Base-by-base conservation (phyloP, 1,284 basidiomycete species). In the Anthracocystis panici-leucophaei region DNA sequence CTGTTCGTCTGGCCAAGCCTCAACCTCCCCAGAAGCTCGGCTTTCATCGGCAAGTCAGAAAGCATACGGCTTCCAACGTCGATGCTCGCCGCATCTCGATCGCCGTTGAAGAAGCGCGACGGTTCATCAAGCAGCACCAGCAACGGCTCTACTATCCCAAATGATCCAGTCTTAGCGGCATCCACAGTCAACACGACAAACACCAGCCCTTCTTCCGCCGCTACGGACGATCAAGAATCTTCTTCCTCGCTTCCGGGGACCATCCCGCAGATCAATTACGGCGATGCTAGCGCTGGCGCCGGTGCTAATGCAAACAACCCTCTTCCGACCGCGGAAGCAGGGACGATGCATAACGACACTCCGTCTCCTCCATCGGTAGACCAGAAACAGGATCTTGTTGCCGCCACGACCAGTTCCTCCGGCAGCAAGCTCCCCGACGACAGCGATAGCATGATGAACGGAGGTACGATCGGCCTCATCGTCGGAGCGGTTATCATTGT, bases 291-390 rank as follows among this genome's bases (percentile, higher is more conserved):
- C 35, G 35, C 35, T 38, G 14, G 35, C 16, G 27, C 27, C 27
- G 27, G n/a, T n/a, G 51, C 42, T 5, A 11, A n/a, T 5, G 2
- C 40, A 8, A 31, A 23, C 21, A 18, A 40, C 12, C 18, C 55
- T 6, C 20, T 33, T 41, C 2, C 38, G 9, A 16, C 18, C 9
- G 18, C 33, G 5, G 44, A 48, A 10, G 1, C 55, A 16, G n/a
- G 48, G 9, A 7, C 58, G 35, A 65, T 55, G 62, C 53, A 27
- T 65, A 52, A 61, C 57, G 57, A 70, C 52, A 45, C 61, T 7
- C 4, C 38, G 2, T 20, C 59, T 25, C 8, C 45, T 1, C 46
- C 25, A 14, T 6, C 51, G 8, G 4, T 18, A 48, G 21, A 44
- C 25, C 53, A 18, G 38, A 55, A 35, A 9, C 29, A 5, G n/a